Evolutionary conservation across 176 grass and related monocot species (phyloP).

Genomic region (Thinopyrum elongatum): DNA sequence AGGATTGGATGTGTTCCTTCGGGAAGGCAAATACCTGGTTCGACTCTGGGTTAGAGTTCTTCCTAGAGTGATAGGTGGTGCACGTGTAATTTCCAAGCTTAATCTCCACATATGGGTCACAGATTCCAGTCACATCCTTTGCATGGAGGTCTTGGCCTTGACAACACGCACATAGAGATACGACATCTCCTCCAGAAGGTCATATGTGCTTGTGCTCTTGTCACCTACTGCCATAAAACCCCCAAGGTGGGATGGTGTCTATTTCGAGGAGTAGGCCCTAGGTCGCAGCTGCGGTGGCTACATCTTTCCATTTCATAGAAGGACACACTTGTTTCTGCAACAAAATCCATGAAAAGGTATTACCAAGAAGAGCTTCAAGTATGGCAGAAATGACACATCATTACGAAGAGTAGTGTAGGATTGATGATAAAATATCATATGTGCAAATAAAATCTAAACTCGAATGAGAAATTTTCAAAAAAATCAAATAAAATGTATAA

Average conservation of each 20-base stretch:
- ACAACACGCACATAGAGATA: slow-evolving; percentile 59
- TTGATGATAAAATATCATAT: neutral
- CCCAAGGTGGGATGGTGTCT: slow-evolving; percentile 41
- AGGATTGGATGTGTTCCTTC: slow-evolving; percentile 46
- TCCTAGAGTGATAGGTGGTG: slow-evolving; percentile 41
- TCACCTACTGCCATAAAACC: slow-evolving; percentile 43
- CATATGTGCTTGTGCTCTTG: slow-evolving; percentile 48
- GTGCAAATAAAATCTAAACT: neutral
- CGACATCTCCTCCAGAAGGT: slow-evolving; percentile 53
- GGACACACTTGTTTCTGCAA: neutral
- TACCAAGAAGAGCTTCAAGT: neutral
- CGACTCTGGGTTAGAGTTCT: slow-evolving; percentile 51
- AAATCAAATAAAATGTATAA: neutral
- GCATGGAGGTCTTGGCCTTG: too few species aligned
- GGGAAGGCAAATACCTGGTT: slow-evolving; percentile 64
- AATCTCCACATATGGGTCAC: slow-evolving; percentile 15
- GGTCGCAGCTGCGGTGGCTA: slow-evolving; percentile 26
- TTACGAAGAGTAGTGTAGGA: neutral
- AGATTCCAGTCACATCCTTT: too few species aligned
- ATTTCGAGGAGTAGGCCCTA: slow-evolving; percentile 44
- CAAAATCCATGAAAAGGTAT: neutral
- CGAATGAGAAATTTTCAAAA: neutral
- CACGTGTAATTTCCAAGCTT: slow-evolving; percentile 65
- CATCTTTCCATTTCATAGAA: slow-evolving; percentile 33
- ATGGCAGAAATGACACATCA: neutral